Evolutionary conservation across 805 yeast genomes (phyloP).

Genomic region (Pichia pseudocactophila): DNA sequence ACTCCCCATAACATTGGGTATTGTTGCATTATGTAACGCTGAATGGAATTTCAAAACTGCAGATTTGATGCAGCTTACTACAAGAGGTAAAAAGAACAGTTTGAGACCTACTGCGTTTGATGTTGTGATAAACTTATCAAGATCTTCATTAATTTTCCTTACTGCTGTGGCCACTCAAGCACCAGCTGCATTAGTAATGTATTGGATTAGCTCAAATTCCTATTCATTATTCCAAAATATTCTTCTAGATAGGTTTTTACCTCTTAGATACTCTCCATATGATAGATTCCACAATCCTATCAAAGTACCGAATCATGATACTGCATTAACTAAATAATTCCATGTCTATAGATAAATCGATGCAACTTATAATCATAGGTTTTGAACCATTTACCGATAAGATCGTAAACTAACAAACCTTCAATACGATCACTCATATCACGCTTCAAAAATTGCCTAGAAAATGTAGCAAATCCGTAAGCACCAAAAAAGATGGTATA

Average conservation of each 20-base stretch:
- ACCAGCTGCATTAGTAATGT: constrained; percentile 71
- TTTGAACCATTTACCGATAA: constrained; percentile 9
- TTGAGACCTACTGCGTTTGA: constrained; percentile 51
- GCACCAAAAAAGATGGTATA: constrained; percentile 7
- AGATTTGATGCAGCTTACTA: constrained; percentile 36
- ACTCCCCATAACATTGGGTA: constrained; percentile 66
- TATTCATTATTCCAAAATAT: constrained; percentile 73
- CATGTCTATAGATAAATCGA: constrained; percentile 4
- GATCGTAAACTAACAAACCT: constrained; percentile 8
- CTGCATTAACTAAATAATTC: constrained; percentile 7
- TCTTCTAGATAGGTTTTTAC: constrained; percentile 55
- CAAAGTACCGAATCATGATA: constrained; percentile 8
- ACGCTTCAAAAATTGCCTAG: constrained; percentile 5
- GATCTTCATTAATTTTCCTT: constrained; percentile 68
- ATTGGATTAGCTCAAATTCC: constrained; percentile 82
- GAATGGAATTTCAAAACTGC: constrained; percentile 75
- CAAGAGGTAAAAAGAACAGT: constrained; percentile 32
- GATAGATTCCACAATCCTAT: constrained; percentile 15
- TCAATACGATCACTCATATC: constrained; percentile 7
- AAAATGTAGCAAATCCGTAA: constrained; percentile 7
- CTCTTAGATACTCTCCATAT: constrained; percentile 44
- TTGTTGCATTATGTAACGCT: constrained; percentile 62
- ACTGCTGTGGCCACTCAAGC: constrained; percentile 84
- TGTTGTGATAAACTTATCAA: constrained; percentile 57
- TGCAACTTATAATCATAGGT: constrained; percentile 6